phyloP scores from a whole-genome alignment of 768 basidiomycete species.

The Pisolithus marmoratus region DNA sequence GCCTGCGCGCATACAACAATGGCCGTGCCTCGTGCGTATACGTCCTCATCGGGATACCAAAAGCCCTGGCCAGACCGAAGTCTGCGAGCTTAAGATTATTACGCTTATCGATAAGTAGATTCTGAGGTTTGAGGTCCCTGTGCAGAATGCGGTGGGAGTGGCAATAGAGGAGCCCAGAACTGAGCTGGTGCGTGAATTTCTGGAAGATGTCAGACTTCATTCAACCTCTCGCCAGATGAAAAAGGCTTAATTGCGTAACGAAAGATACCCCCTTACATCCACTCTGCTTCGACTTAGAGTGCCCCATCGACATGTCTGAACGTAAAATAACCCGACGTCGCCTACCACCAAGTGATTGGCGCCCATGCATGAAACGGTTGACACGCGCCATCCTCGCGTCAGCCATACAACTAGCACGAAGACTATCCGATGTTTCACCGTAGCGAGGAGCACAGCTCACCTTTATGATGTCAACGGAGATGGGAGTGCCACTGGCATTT shows the following conservation, averaged over 20 bases:
- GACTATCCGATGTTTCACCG: background rate
- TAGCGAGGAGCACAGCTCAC: slow-evolving; percentile 37
- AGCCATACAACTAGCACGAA: slow-evolving; percentile 8
- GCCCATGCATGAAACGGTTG: slow-evolving; percentile 4
- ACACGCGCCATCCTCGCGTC: slow-evolving; percentile 28
- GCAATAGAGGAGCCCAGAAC: slow-evolving; percentile 87
- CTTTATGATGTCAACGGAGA: slow-evolving; percentile 73
- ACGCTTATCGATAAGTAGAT: slow-evolving; percentile 83
- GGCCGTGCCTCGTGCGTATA: slow-evolving; percentile 90
- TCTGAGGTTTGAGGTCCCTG: slow-evolving; percentile 95
- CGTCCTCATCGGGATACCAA: slow-evolving; percentile 98
- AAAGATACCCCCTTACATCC: background rate
- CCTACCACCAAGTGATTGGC: slow-evolving; percentile 2
- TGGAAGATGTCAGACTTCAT: slow-evolving; percentile 30
- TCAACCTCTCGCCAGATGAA: background rate
- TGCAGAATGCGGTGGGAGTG: slow-evolving; percentile 96
- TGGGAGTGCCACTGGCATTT: slow-evolving; percentile 64
- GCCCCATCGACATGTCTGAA: background rate
- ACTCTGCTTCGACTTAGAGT: background rate
- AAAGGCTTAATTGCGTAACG: background rate
- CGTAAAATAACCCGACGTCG: background rate
- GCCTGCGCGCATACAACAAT: background rate
- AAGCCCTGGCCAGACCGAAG: slow-evolving; percentile 93
- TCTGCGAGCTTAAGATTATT: slow-evolving; percentile 95
- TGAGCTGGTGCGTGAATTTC: slow-evolving; percentile 96